Percentiles rank a stretch among this genome's conserved stretches.
Conservation (phyloP, 495 filamentous ascomycete species). For the Rhypophila decipiens region DNA sequence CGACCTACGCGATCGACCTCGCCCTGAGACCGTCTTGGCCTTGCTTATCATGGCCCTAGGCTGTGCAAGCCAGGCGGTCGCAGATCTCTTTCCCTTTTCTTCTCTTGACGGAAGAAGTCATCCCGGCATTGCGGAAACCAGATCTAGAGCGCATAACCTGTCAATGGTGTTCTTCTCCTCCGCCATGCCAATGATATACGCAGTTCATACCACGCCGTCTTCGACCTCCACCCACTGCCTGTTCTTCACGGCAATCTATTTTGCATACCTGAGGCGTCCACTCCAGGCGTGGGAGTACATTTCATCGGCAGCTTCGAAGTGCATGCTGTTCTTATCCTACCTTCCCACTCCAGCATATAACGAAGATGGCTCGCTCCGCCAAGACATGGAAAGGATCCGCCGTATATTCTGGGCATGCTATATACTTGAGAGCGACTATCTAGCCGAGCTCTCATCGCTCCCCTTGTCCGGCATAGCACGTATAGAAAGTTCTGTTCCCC, state of each 20-base stretch:
- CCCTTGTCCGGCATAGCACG: slow-evolving; percentile 38
- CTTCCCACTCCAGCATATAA: slow-evolving; percentile 10
- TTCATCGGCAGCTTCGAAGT: slow-evolving; percentile 25
- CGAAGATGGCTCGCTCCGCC: too few species aligned
- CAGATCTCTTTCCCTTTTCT: too few species aligned
- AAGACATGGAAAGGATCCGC: slow-evolving; percentile 35
- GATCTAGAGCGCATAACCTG: too few species aligned
- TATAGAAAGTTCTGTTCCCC: slow-evolving; percentile 36
- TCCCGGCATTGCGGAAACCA: too few species aligned
- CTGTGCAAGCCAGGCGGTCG: slow-evolving; percentile 21
- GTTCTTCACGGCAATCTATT: slow-evolving; percentile 29
- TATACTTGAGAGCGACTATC: slow-evolving; percentile 36
- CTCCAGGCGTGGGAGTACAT: slow-evolving; percentile 32
- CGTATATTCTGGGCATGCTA: slow-evolving; percentile 47
- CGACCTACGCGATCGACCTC: slow-evolving; percentile 7
- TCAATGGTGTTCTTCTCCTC: too few species aligned
- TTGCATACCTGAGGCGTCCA: slow-evolving; percentile 28
- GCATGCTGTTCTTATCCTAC: slow-evolving; percentile 33
- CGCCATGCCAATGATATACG: too few species aligned
- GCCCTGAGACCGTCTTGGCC: slow-evolving; percentile 19
- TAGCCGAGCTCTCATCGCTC: slow-evolving; percentile 34
- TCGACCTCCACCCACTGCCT: slow-evolving; percentile 28
- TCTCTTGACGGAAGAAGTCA: too few species aligned
- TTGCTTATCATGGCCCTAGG: slow-evolving; percentile 28
- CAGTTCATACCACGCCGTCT: slow-evolving; percentile 27